Conservation (phyloP, 164 flowering plant genomes). For the Vitis riparia region DNA sequence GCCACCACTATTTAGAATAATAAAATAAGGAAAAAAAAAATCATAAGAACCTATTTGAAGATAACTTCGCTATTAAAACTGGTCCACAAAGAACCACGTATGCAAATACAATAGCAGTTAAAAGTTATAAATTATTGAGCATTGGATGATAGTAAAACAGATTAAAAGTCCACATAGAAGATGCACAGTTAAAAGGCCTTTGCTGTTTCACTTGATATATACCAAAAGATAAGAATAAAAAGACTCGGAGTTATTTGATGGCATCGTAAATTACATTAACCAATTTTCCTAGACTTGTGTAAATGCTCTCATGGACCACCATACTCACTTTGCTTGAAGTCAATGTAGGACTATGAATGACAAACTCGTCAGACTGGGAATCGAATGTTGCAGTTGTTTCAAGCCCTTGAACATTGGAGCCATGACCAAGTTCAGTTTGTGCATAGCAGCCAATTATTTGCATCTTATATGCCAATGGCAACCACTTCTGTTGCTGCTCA, state of each 20-base stretch:
- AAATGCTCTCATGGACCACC: neutral
- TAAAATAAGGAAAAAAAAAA: constrained; percentile 6
- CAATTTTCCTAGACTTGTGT: neutral
- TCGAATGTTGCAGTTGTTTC: constrained; percentile 99
- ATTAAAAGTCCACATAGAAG: neutral
- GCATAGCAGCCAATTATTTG: constrained; percentile 99
- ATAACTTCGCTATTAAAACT: neutral
- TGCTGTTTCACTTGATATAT: neutral
- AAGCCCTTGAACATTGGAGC: constrained; percentile 98
- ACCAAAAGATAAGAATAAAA: neutral
- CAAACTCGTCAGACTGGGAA: constrained; percentile 79
- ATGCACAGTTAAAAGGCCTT: neutral
- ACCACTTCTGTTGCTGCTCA: constrained; percentile 92
- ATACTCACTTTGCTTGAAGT: constrained; percentile 92
- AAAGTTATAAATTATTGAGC: too few species aligned
- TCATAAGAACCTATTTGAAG: neutral
- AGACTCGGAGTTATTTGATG: neutral
- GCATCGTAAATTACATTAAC: neutral
- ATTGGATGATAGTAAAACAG: too few species aligned
- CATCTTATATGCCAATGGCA: constrained; percentile 93
- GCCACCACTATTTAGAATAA: constrained; percentile 84
- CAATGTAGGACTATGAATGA: constrained; percentile 87
- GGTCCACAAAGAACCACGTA: too few species aligned
- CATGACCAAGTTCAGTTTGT: constrained; percentile 99
- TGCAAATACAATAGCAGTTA: too few species aligned